Evolutionary conservation across 2,329 filamentous ascomycete genomes (phyloP).

Genomic region (Phaeosphaeria sp.): DNA sequence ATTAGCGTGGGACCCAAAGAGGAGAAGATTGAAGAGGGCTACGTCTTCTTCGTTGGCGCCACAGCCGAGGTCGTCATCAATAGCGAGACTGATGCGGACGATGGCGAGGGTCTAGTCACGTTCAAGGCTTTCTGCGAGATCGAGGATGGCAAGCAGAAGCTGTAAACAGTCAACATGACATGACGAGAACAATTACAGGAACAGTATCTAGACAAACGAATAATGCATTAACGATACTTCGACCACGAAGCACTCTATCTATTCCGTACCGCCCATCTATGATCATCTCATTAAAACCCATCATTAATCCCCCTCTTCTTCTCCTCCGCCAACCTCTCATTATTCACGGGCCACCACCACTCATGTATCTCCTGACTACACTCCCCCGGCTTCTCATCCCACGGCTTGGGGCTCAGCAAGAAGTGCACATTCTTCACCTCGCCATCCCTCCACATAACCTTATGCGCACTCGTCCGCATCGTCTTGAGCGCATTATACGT

Average conservation of each 20-base stretch:
- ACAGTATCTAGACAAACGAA: neutral
- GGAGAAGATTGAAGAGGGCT: slow-evolving; percentile 66
- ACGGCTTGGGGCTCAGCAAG: slow-evolving; percentile 68
- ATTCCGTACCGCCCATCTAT: too few species aligned
- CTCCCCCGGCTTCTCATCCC: slow-evolving; percentile 61
- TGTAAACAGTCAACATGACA: slow-evolving; percentile 15
- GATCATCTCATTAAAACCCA: slow-evolving; percentile 58
- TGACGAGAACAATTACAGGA: neutral
- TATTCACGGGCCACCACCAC: slow-evolving; percentile 66
- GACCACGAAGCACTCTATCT: neutral
- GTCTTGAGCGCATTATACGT: slow-evolving; percentile 69
- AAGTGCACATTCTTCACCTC: slow-evolving; percentile 70
- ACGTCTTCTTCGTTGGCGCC: slow-evolving; percentile 74
- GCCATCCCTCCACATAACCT: slow-evolving; percentile 66
- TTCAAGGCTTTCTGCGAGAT: slow-evolving; percentile 97
- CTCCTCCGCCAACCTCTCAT: slow-evolving; percentile 58
- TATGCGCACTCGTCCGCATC: slow-evolving; percentile 63
- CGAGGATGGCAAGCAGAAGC: slow-evolving; percentile 37
- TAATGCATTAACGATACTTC: neutral
- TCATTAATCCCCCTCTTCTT: slow-evolving; percentile 57
- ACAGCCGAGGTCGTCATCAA: slow-evolving; percentile 84
- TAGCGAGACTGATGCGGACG: slow-evolving; percentile 59
- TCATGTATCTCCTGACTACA: slow-evolving; percentile 57
- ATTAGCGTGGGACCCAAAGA: slow-evolving; percentile 85
- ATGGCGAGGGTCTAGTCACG: slow-evolving; percentile 74